Evolutionary conservation across 164 flowering plant genomes (phyloP).

Genomic region (Piper betle): DNA sequence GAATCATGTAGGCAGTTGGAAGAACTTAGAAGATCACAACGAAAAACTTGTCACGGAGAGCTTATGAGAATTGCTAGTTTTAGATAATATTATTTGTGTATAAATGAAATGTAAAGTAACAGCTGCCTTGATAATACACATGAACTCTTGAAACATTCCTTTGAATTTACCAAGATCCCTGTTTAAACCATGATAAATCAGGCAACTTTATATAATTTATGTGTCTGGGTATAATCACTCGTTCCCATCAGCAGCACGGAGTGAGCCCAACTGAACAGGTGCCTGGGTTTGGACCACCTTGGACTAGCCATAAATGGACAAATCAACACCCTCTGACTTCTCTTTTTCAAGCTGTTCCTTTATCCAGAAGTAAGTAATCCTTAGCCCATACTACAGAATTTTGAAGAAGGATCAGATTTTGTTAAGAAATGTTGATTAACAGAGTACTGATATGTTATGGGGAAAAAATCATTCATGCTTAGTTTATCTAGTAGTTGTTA

Average conservation of each 20-base stretch:
- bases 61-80: background rate
- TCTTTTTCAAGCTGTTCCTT: slow-evolving; percentile 91
- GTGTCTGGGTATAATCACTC: slow-evolving; percentile 31
- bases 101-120: background rate
- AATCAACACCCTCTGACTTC: slow-evolving; percentile 52
- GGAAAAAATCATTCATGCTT: background rate
- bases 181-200: background rate
- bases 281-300: slow-evolving; percentile 97
- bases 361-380: slow-evolving; percentile 92
- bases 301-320: slow-evolving; percentile 71
- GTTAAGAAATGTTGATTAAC: background rate
- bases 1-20: background rate
- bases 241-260: slow-evolving; percentile 96
- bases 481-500: slow-evolving; percentile 8
- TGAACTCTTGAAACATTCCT: background rate
- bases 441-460: too few relatives aligned
- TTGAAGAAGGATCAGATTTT: background rate
- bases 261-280: slow-evolving; percentile 92
- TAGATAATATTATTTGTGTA: background rate
- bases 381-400: slow-evolving; percentile 66
- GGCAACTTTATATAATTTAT: background rate
- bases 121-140: background rate
- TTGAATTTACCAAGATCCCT: background rate
- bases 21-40: background rate
- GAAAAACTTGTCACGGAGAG: background rate